These are phyloP conservation scores for Aquilaria malaccensis DNA, from an alignment of 345 rosid genomes.

Conservation along the genomic window DNA sequence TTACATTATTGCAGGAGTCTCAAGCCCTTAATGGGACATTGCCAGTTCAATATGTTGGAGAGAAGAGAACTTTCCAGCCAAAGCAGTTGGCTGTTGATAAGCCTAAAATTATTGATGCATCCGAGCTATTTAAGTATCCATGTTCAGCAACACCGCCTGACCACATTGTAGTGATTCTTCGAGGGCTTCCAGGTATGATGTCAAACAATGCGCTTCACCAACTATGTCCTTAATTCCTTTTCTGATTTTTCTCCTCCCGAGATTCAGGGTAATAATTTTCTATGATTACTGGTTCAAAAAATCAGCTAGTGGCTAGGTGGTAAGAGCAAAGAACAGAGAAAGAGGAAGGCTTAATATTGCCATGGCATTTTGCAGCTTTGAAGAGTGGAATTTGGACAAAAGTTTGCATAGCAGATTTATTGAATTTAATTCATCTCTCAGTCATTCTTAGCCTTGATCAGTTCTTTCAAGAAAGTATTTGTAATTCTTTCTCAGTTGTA, in stretches of 20 bases:
- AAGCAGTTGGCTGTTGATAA: conserved; percentile 39
- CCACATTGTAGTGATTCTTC: conserved; percentile 78
- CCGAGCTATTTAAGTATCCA: conserved; percentile 63
- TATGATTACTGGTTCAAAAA: background rate
- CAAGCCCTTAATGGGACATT: conserved; percentile 22
- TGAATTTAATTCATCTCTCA: no score
- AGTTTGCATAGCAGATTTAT: no score
- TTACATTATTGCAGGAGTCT: conserved; percentile 18
- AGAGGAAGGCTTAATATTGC: no score
- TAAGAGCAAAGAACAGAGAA: no score
- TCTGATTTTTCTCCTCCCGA: background rate
- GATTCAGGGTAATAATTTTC: background rate
- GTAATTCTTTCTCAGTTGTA: no score
- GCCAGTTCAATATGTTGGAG: conserved; percentile 23
- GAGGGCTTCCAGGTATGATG: conserved; percentile 79
- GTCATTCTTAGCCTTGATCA: no score
- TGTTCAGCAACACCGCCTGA: conserved; percentile 65
- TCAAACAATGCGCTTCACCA: background rate
- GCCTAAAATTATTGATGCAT: conserved; percentile 57
- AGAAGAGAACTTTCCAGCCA: conserved; percentile 20
- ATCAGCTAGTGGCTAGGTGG: no score
- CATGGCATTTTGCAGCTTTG: no score
- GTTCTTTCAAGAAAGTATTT: no score
- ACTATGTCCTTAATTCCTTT: background rate
- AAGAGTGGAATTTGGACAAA: no score